Evolutionary conservation across 805 yeast genomes (phyloP), one percentile per base, ranked within the genome.

Genomic region (Wickerhamiella slavikovae): DNA sequence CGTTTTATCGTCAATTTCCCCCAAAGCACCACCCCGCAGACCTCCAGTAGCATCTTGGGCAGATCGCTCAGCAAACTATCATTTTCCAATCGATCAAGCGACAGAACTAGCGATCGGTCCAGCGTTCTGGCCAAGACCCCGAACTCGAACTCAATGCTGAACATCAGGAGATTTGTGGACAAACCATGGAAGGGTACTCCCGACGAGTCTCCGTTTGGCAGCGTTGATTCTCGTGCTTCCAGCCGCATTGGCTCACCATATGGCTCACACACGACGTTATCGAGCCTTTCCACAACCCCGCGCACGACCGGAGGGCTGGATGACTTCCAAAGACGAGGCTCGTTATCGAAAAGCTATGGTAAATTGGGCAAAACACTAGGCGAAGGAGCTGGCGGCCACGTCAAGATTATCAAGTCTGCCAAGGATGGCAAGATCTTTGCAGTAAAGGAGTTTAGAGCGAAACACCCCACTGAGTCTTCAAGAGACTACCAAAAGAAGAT

Each of bases 321-420:
- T 14, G 18, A 28, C 12, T 17, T 35, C n/a, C 24, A 39, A 5
- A 29, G 28, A 17, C 19, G 21, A 17, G 31, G 33, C 22, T 27
- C 31, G 11, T 36, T 43, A 28, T 67, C 75, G 24, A 79, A 74
- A 44, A 58, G 82, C 40, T 82, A 80, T 49, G 67, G 74, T 29
- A 76, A 72, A 47, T 71, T 75, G 31, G 93, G 93, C 30, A 85
- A 80, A 37, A 76, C 68, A 34, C 60, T 83, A 28, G 95, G 94
- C 32, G 89, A 89, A 14, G 95, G 95, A 31, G 94, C 94, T 2
- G 95, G 95, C 29, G 95, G 95, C 3, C 65, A 74, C 11, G 95
- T 83, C 20, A 69, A 71, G 43, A 58, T 82, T 28, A 73, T 79
- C 27, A 71, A 62, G 30, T 55, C 93, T 40, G 52, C 65, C 3